Conservation (phyloP, 2,329 filamentous ascomycete species). For the Proliferodiscus dingleyae region DNA sequence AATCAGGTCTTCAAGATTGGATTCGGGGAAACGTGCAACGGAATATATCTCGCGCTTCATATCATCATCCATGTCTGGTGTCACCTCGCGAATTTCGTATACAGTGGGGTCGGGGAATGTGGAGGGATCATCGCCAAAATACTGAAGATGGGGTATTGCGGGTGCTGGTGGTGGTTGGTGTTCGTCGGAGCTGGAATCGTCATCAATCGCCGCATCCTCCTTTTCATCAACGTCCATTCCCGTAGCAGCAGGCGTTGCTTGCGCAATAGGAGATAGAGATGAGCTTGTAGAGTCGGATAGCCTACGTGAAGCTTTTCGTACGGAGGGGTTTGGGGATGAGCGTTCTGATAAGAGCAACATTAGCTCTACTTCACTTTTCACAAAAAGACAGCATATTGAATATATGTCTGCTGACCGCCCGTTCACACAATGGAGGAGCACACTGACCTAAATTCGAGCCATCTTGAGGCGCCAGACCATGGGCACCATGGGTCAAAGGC, state of each 20-base stretch:
- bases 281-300: conserved; percentile 48
- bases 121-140: conserved; percentile 87
- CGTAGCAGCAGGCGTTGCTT: conserved; percentile 33
- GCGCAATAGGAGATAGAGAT: conserved; percentile 54
- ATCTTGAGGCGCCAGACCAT: conserved; percentile 60
- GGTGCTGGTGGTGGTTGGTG: conserved; percentile 57
- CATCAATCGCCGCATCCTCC: conserved; percentile 39
- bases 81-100: conserved; percentile 80
- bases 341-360: conserved; percentile 11
- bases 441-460: conserved; percentile 53
- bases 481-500: conserved; percentile 56
- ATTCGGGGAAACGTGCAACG: conserved; percentile 75
- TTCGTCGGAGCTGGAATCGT: conserved; percentile 47
- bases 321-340: conserved; percentile 19
- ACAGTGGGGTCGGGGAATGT: conserved; percentile 89
- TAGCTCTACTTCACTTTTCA: neutral
- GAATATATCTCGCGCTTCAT: conserved; percentile 84
- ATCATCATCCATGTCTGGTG: conserved; percentile 73
- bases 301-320: conserved; percentile 17
- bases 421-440: neutral
- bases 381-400: neutral
- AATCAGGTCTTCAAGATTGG: conserved; percentile 77
- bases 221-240: conserved; percentile 58
- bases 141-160: conserved; percentile 64
- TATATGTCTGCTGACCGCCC: neutral